Base-by-base conservation (phyloP, 2,329 filamentous ascomycete species). In the Anisogramma anomala region DNA sequence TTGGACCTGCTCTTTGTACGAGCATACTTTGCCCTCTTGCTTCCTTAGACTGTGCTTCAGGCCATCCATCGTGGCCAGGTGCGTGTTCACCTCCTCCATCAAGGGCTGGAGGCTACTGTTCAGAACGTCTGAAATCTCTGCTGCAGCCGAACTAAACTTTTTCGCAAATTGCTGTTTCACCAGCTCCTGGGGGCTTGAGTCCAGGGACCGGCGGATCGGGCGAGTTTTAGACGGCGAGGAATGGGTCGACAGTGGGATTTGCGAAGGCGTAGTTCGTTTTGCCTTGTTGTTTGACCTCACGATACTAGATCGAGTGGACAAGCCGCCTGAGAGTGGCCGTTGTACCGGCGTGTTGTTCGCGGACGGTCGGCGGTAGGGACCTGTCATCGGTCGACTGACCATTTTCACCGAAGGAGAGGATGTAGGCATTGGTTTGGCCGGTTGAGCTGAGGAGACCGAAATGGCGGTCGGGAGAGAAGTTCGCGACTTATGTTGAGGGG, bases 391-490 rank as follows among this genome's bases (percentile, higher is more conserved):
- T 23, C 30, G 25, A 25, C 33, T 30, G 37, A 28, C 34, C 17
- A 17, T 15, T 10, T 9, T 10, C 23, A 13, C 8, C 19, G 19
- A 30, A 14, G 33, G 41, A 31, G 39, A 40, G 13, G 34, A 23
- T 1, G 2, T 15, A 20, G 38, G 14, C 9, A 38, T 20, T 11
- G 20, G 26, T 10, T 28, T 22, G 20, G 41, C 10, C 6, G 39
- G 19, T 15, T 36, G 31, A n/a, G 31, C 25, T 13, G 34, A 20
- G 9, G 45, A 44, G 3, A 47, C 38, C 18, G 45, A 47, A 14
- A 30, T 36, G n/a, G 44, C 45, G 23, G 44, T 47, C 5, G 27
- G 41, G 1, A 47, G 34, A 8, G 45, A 44, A 11, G 39, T 25
- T 6, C 41, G 45, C 6, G 39, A 11, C 23, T 34, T 41, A 15